Evolutionary conservation across 352 stramenopile species (phyloP), one percentile per base, ranked within the genome.

Genomic region (Plasmopara halstedii): DNA sequence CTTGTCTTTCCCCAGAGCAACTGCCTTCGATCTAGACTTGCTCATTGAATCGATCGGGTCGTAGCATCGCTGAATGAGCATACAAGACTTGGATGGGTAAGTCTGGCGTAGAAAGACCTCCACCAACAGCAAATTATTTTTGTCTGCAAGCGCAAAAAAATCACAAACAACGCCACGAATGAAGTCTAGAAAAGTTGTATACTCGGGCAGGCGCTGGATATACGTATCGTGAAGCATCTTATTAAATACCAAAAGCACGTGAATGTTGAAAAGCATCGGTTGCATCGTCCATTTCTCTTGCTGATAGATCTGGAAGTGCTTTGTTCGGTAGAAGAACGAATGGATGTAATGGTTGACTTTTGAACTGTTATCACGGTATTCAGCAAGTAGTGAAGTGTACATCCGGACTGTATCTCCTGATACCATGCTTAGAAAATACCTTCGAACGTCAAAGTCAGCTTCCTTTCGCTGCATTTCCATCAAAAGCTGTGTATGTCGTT

Each of bases 271-370:
- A 2, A 94, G 56, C 53, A 94, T 83, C 17, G 83, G 83, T 31
- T 94, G 78, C 75, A 89, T 83, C 14, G 82, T 91, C 66, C 70
- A 85, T 15, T 85, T 57, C 19, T 92, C 71, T 40, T 82, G 67
- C 41, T 73, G 58, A 27, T 78, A 64, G 52, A 93, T 79, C 46
- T 78, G 62, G 49, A 93, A 93, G 46, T 88, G 68, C 33, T 87
- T 88, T 20, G 70, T 75, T 14, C 81, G 81, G 40, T 91, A 91
- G 38, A 94, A 86, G 42, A 91, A 91, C 18, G 80, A 86, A 61
- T 91, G 78, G 18, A 94, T 74, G 71, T 88, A 94, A 54, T 94
- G 83, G 40, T 94, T 94, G 50, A 94, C 74, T 56, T 88, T 88
- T 29, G 70, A 41, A 27, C 44, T 78, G 50, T 94, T 94, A 14